phyloP scores from a whole-genome alignment of 2,329 filamentous ascomycete species.

The Penicillium expansum region DNA sequence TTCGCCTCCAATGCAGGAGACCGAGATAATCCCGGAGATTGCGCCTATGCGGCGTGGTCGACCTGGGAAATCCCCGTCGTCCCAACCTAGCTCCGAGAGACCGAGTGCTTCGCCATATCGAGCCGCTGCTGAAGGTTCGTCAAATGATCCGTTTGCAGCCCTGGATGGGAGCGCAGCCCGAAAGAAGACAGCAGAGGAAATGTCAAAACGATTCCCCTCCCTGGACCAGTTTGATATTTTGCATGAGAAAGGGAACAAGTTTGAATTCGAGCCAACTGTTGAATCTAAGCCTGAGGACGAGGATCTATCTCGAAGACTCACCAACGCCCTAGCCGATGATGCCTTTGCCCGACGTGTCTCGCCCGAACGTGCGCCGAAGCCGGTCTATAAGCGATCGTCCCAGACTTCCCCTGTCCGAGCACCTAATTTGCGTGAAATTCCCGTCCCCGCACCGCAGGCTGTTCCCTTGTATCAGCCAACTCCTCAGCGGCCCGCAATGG shows the following conservation, averaged over 20 bases:
- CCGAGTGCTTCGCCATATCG: constrained; percentile 67
- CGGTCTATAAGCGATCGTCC: constrained; percentile 24
- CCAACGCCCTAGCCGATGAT: constrained; percentile 77
- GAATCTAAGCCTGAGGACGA: constrained; percentile 46
- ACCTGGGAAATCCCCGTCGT: constrained; percentile 54
- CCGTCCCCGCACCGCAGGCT: constrained; percentile 25
- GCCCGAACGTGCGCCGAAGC: constrained; percentile 34
- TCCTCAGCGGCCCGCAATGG: constrained; percentile 54
- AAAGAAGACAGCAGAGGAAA: constrained; percentile 64
- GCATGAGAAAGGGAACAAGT: constrained; percentile 78
- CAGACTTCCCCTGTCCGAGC: constrained; percentile 28
- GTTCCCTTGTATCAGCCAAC: constrained; percentile 41
- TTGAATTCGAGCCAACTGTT: constrained; percentile 70
- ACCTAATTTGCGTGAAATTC: constrained; percentile 25
- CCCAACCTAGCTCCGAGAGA: constrained; percentile 51
- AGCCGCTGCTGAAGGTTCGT: constrained; percentile 47
- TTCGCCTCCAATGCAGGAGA: constrained; percentile 68
- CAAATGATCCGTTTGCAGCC: constrained; percentile 83
- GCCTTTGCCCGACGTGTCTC: constrained; percentile 62
- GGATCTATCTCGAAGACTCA: constrained; percentile 63
- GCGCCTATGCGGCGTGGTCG: constrained; percentile 89
- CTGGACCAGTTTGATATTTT: constrained; percentile 90
- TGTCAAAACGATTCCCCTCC: constrained; percentile 82
- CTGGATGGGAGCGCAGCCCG: constrained; percentile 66
- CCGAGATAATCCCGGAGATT: constrained; percentile 78